A percentile compares a stretch with the other conserved stretches of the same genome.
Conservation (phyloP, 495 filamentous ascomycete species). For the Podospora tetraspora region DNA sequence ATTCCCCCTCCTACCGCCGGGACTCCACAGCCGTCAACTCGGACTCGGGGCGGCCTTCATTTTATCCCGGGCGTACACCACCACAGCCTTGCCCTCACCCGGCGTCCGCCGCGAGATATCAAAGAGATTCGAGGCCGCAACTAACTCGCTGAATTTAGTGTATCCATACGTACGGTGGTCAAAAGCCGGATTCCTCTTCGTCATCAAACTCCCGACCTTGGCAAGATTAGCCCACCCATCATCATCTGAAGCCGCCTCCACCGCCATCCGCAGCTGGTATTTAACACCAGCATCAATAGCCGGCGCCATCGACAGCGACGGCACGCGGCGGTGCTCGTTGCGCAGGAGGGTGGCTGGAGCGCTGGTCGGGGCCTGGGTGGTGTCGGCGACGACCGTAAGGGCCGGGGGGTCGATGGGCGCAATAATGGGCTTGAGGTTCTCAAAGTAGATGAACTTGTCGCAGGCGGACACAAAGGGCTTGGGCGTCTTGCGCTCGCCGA, state of each 20-base stretch:
- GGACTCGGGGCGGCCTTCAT: not conserved
- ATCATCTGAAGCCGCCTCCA: constrained; percentile 11
- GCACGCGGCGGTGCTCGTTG: not conserved
- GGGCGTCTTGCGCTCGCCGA: constrained; percentile 20
- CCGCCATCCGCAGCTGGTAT: constrained; percentile 1
- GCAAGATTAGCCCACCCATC: constrained; percentile 15
- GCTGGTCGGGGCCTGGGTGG: not conserved
- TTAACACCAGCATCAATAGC: not conserved
- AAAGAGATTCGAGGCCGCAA: constrained; percentile 11
- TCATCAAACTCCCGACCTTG: constrained; percentile 20
- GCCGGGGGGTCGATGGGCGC: not conserved
- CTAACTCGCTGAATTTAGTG: constrained; percentile 20
- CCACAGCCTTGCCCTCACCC: constrained; percentile 14
- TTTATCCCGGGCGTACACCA: constrained; percentile 5
- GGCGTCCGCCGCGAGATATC: constrained; percentile 7
- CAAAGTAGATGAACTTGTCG: constrained; percentile 21
- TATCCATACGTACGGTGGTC: constrained; percentile 23
- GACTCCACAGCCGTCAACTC: not conserved
- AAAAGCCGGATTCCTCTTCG: constrained; percentile 23
- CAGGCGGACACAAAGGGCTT: constrained; percentile 18
- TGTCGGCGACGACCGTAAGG: not conserved
- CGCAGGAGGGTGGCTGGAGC: not conserved
- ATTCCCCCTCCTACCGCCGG: not conserved
- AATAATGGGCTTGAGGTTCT: constrained; percentile 9
- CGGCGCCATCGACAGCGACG: not conserved